These are phyloP conservation scores for Stephania japonica DNA, from an alignment of 164 flowering plant genomes.

Conservation along the genomic window DNA sequence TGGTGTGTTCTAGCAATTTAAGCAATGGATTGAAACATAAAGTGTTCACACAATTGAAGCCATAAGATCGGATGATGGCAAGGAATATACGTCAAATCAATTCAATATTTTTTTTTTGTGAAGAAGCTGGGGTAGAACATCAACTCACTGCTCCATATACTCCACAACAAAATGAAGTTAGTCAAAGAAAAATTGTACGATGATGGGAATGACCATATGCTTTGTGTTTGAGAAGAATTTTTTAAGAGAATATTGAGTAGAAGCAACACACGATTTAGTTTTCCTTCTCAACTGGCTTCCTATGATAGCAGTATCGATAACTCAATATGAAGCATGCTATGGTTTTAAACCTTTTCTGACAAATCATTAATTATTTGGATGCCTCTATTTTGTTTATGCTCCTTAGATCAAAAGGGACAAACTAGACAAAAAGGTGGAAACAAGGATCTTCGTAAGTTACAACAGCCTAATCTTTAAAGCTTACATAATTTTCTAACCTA, in stretches of 20 bases:
- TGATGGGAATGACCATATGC: neutral
- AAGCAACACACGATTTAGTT: neutral
- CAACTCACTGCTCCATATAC: neutral
- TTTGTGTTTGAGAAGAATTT: neutral
- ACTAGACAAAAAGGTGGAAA: neutral
- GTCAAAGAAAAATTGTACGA: neutral
- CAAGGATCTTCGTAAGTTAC: neutral
- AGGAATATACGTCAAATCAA: neutral
- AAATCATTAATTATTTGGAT: neutral
- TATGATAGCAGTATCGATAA: neutral
- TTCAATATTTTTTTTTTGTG: neutral
- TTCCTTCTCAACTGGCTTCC: neutral
- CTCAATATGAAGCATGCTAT: neutral
- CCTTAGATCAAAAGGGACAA: neutral
- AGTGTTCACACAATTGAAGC: too few relatives aligned
- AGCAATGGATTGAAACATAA: too few relatives aligned
- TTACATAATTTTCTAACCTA: too few relatives aligned
- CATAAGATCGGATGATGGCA: too few relatives aligned
- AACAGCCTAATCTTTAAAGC: too few relatives aligned
- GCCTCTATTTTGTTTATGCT: neutral
- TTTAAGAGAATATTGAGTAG: neutral
- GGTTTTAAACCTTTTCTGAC: neutral
- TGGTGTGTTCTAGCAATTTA: neutral
- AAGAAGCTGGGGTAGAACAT: neutral
- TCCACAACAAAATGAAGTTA: conserved; percentile 8